These are phyloP conservation scores for Russula lepida DNA, from an alignment of 768 basidiomycete genomes.

Conservation along the genomic window DNA sequence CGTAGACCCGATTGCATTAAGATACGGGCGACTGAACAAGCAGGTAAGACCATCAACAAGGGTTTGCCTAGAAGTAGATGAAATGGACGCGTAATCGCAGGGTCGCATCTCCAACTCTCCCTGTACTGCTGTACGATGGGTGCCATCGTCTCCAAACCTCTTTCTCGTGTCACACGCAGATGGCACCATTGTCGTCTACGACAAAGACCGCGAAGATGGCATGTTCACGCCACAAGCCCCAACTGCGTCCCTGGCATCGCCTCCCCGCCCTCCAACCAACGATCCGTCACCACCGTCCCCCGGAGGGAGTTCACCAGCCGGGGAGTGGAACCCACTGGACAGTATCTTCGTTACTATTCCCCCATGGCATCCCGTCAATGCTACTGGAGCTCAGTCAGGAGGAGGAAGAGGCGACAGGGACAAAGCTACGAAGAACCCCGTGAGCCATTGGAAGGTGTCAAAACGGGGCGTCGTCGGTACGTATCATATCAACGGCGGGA, in stretches of 20 bases:
- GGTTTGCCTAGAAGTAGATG: not conserved
- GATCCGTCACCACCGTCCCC: conserved; percentile 22
- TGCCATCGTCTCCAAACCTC: conserved; percentile 67
- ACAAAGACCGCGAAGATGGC: conserved; percentile 86
- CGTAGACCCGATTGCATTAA: conserved; percentile 68
- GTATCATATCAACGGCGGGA: conserved; percentile 21
- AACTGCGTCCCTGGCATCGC: conserved; percentile 23
- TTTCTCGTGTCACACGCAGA: conserved; percentile 86
- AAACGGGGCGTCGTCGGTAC: conserved; percentile 63
- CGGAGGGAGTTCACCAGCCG: conserved; percentile 27
- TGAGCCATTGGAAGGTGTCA: conserved; percentile 83
- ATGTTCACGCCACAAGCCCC: conserved; percentile 59
- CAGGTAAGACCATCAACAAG: conserved; percentile 38
- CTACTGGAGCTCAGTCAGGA: conserved; percentile 30
- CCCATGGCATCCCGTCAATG: conserved; percentile 72
- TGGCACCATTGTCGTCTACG: conserved; percentile 82
- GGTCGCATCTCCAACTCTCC: conserved; percentile 73
- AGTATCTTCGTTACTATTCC: conserved; percentile 75
- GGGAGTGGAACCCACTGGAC: conserved; percentile 70
- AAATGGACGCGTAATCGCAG: conserved; percentile 29
- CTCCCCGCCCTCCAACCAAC: conserved; percentile 22
- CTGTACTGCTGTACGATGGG: conserved; percentile 88
- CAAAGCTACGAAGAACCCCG: conserved; percentile 71
- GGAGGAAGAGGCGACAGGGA: conserved; percentile 44
- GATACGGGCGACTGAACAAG: conserved; percentile 85